Evolutionary conservation across 1,284 basidiomycete species (phyloP).

Genomic region (Marasmius fiardii): DNA sequence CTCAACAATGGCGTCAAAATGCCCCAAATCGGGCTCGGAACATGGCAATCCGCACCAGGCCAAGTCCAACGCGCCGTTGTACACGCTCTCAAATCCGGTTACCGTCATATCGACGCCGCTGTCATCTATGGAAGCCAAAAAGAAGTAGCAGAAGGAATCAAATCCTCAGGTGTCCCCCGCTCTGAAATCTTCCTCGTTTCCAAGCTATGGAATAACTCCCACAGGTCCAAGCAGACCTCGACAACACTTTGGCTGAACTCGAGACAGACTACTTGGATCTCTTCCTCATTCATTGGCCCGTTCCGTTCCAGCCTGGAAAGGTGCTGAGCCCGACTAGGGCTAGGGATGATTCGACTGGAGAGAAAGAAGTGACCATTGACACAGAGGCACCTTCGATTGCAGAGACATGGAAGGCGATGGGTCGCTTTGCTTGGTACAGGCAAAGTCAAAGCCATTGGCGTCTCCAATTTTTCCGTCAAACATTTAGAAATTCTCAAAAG

Average conservation of each 20-base stretch:
- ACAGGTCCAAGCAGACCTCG: no score
- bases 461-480: conserved; percentile 68
- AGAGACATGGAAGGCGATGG: neutral
- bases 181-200: no score
- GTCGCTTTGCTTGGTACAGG: conserved; percentile 14
- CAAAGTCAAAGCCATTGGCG: conserved; percentile 58
- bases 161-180: no score
- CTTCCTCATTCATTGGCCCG: conserved; percentile 6
- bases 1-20: neutral
- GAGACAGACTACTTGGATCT: conserved; percentile 4
- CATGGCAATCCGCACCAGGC: neutral
- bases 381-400: neutral
- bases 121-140: neutral
- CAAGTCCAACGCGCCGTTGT: neutral
- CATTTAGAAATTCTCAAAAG: conserved; percentile 39
- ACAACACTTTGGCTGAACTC: no score
- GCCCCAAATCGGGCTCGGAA: neutral
- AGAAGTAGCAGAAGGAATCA: no score
- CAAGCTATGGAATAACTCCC: no score
- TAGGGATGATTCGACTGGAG: neutral
- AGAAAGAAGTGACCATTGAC: neutral
- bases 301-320: neutral
- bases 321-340: neutral
- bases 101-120: neutral
- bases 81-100: neutral